Evolutionary conservation across 257 asterid species (phyloP).

Genomic region (Gentiana macrophylla): DNA sequence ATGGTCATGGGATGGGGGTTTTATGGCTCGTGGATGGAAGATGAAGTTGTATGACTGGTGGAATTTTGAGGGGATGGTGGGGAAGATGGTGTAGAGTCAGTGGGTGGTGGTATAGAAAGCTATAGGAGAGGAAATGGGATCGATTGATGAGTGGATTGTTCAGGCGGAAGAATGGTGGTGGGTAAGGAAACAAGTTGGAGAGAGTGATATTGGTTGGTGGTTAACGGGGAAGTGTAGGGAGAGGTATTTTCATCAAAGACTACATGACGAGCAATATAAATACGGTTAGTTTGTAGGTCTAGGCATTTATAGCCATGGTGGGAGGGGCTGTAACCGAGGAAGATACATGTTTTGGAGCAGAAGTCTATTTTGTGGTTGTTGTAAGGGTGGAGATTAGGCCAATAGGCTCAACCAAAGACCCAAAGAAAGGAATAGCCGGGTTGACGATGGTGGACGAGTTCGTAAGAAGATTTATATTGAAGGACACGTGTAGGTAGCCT

Average conservation of each 20-base stretch:
- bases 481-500: background rate
- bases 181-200: no score
- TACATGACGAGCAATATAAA: background rate
- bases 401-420: slow-evolving; percentile 1
- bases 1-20: no score
- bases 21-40: no score
- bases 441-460: background rate
- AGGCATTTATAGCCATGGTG: background rate
- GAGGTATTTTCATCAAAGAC: background rate
- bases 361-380: background rate
- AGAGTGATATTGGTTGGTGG: no score
- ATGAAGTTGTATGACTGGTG: no score
- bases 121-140: no score
- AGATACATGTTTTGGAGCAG: slow-evolving; percentile 1
- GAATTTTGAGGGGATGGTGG: no score
- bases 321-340: background rate
- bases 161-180: no score
- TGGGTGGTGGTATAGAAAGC: no score
- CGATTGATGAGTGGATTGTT: no score
- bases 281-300: background rate
- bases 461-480: background rate
- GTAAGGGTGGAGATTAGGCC: background rate
- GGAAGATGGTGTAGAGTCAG: no score
- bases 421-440: background rate
- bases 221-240: no score